These are phyloP conservation scores for Maudiozyma turicensis DNA, from an alignment of 805 yeast genomes.

Conservation along the genomic window DNA sequence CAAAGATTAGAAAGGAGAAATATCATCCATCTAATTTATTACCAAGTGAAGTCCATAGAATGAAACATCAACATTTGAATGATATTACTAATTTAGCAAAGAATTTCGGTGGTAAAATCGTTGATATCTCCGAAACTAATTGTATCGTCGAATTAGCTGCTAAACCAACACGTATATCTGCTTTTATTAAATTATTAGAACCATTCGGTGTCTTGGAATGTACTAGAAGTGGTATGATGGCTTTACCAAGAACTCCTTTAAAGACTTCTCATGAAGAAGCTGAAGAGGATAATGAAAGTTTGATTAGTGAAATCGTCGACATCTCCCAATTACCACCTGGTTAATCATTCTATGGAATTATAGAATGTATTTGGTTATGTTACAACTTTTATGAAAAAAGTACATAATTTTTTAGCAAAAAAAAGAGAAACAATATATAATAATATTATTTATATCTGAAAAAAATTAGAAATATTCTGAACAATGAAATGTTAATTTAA, in stretches of 20 bases:
- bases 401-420: background rate
- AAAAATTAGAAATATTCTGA: too few relatives aligned
- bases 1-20: slow-evolving; percentile 31
- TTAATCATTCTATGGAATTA: slow-evolving; percentile 29
- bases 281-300: slow-evolving; percentile 43
- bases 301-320: slow-evolving; percentile 60
- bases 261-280: slow-evolving; percentile 45
- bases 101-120: slow-evolving; percentile 88
- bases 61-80: slow-evolving; percentile 80
- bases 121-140: slow-evolving; percentile 86
- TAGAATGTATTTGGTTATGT: background rate
- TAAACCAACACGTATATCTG: slow-evolving; percentile 80
- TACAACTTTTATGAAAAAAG: too few relatives aligned
- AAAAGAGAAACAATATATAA: background rate
- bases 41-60: slow-evolving; percentile 87
- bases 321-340: slow-evolving; percentile 93
- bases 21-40: slow-evolving; percentile 87
- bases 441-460: background rate
- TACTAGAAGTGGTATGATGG: slow-evolving; percentile 98
- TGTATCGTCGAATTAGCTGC: slow-evolving; percentile 92
- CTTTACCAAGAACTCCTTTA: slow-evolving; percentile 90
- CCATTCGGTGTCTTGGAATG: slow-evolving; percentile 96
- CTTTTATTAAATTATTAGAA: slow-evolving; percentile 79
- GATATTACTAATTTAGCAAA: slow-evolving; percentile 71
- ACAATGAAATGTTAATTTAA: too few relatives aligned